Base-by-base conservation (phyloP, 371 early-diverging fungal genomes). In the Coemansia sp. region DNA sequence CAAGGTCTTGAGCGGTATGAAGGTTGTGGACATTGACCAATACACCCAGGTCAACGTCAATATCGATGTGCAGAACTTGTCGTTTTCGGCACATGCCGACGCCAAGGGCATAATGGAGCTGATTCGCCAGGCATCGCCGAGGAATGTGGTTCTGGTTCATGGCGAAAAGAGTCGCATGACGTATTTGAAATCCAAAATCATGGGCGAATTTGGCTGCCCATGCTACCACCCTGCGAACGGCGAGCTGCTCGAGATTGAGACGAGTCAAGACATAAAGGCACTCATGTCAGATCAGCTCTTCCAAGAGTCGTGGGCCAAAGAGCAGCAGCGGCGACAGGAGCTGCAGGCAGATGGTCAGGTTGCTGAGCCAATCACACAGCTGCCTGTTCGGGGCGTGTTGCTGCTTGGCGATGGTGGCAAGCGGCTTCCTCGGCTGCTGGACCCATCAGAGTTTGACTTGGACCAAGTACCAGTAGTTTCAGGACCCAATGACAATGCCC, bases 11-110 rank as follows among this genome's bases (percentile, higher is more conserved):
- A 89, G 91, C 48, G 98, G 97, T 1, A 89, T 93, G 59, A 94
- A 82, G 58, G 69, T 75, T 9, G 92, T 96, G 57, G 88, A 94
- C 13, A 81, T 92, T 4, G 97, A 95, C 76, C 81, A 83, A 36
- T 87, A 85, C 58, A 92, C 87, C 4, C 80, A 83, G 23, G 84
- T 96, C 29, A 80, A 90, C 24, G 96, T 98, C 61, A 96, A 96
- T 46, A 78, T 98, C 12, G 87, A 93, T 74, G 97, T 99, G 48
- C 86, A 92, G 66, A 96, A 98, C 75, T 80, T 99, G 17, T 96
- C 96, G 1, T 99, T 99, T 80, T 95, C 96, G 71, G 99, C 99
- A 0, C 99, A 99, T 60, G 99, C 99, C 1, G 99, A 99, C 79
- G 93, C 96, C 4, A 94, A 95, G 79, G 99, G 99, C 8, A 99